Evolutionary conservation across 331 rosid species (phyloP), one percentile per base, ranked within the genome.

Genomic region (Malus hybrid): DNA sequence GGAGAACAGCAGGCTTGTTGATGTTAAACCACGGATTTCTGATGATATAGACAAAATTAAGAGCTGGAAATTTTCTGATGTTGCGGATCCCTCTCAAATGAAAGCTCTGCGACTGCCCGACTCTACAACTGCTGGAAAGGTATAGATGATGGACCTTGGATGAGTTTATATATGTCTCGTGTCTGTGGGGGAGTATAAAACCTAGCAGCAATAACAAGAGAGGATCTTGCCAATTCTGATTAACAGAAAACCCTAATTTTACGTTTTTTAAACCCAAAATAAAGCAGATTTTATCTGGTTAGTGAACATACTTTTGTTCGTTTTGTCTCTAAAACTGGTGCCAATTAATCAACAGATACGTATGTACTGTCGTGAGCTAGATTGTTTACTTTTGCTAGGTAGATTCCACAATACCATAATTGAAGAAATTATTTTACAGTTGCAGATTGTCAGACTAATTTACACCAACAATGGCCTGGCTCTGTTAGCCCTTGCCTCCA

Each of bases 1-100:
- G 80, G 86, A 83, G 33, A 83, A 59, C 74, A 83, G 74, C 79
- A 80, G 86, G 81, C 81, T 80, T 42, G 81, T 80, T 61, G 86
- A 83, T 72, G 86, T 83, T 12, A 83, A 83, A 65, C 86, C 86
- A 29, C 81, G 86, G 33, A 80, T 80, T 39, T 73, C 73, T 3
- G 84, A 80, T 68, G 86, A 83, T 12, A 33, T 32, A 73, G 86
- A 80, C 59, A 83, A 80, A 67, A 80, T 67, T 62, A 69, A 73
- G 77, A 75, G 81, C 76, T 80, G 86, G 83, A 83, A 83, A 71
- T 68, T 65, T 44, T 80, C 80, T 68, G 86, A 83, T 73, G 60
- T 83, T 42, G 84, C 60, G 20, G 86, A 83, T 46, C 68, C 86
- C 18, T 63, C 86, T 68, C 84, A 76, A 34, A 74, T 83, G 46